These are phyloP conservation scores for Viola odorata DNA, from an alignment of 345 rosid species.

Conservation along the genomic window DNA sequence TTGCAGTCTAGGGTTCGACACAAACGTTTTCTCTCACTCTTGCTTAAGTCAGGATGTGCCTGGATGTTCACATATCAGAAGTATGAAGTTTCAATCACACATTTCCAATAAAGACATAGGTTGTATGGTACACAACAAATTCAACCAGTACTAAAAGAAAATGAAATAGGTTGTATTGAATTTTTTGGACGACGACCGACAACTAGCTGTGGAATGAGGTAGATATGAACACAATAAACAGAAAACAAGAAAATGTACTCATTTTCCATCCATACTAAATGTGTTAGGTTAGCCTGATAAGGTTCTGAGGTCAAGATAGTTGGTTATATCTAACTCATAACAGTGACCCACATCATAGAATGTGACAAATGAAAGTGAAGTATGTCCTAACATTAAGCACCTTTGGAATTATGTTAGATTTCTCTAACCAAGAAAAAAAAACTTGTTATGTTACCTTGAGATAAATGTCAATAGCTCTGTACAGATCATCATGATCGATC, in stretches of 20 bases:
- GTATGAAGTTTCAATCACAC: too few relatives aligned
- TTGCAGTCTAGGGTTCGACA: constrained; percentile 88
- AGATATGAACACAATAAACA: neutral
- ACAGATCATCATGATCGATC: constrained; percentile 85
- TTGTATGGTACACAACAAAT: too few relatives aligned
- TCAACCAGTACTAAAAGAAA: too few relatives aligned
- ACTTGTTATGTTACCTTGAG: constrained; percentile 65
- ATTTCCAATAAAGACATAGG: too few relatives aligned
- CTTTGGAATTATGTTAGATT: constrained; percentile 9
- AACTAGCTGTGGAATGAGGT: neutral
- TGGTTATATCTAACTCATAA: constrained; percentile 34
- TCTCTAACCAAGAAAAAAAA: neutral
- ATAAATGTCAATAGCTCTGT: constrained; percentile 87
- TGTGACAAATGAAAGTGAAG: constrained; percentile 17
- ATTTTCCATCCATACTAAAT: neutral
- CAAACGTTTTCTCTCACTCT: constrained; percentile 74
- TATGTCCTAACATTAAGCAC: constrained; percentile 6
- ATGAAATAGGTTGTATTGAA: too few relatives aligned
- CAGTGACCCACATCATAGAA: constrained; percentile 30
- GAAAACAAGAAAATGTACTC: neutral
- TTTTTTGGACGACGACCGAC: too few relatives aligned
- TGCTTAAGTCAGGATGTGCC: constrained; percentile 80
- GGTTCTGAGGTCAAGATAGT: constrained; percentile 43
- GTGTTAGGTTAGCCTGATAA: constrained; percentile 30
- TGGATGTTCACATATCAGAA: constrained; percentile 14